phyloP scores from a whole-genome alignment of 148 eudicot species.

The Silene conica region DNA sequence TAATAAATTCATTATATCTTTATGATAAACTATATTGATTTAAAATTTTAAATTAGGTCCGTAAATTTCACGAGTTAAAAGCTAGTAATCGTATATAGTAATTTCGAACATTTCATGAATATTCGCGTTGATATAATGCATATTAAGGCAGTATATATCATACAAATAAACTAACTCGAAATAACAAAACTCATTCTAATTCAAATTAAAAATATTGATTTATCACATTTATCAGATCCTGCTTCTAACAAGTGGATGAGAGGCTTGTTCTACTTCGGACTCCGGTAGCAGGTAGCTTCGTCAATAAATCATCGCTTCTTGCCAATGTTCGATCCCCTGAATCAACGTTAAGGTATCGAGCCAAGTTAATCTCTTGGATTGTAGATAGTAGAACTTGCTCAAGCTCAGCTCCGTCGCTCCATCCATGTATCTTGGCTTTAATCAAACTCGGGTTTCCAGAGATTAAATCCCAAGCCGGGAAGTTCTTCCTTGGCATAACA shows the following conservation, averaged over 20 bases:
- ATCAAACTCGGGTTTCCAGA: slow-evolving; percentile 36
- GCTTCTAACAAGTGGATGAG: not conserved
- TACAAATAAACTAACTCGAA: no score
- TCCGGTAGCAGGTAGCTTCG: not conserved
- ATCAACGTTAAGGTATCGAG: not conserved
- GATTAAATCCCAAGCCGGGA: slow-evolving; percentile 73
- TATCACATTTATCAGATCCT: no score
- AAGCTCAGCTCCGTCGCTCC: slow-evolving; percentile 65
- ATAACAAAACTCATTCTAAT: no score
- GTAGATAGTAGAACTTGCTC: slow-evolving; percentile 43
- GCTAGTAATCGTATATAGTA: no score
- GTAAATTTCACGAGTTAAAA: no score
- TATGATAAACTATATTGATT: no score
- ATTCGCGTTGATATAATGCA: no score
- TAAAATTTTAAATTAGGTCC: no score
- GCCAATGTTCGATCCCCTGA: not conserved
- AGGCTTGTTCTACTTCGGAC: not conserved
- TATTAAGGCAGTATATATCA: no score
- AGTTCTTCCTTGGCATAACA: slow-evolving; percentile 74
- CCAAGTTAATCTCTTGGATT: slow-evolving; percentile 23
- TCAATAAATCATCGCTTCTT: not conserved
- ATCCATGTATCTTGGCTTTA: slow-evolving; percentile 54
- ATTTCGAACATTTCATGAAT: no score
- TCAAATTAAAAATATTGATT: no score
- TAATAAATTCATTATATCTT: no score